Evolutionary conservation across 2,329 filamentous ascomycete species (phyloP).

Genomic region (Anthostomella pinea): DNA sequence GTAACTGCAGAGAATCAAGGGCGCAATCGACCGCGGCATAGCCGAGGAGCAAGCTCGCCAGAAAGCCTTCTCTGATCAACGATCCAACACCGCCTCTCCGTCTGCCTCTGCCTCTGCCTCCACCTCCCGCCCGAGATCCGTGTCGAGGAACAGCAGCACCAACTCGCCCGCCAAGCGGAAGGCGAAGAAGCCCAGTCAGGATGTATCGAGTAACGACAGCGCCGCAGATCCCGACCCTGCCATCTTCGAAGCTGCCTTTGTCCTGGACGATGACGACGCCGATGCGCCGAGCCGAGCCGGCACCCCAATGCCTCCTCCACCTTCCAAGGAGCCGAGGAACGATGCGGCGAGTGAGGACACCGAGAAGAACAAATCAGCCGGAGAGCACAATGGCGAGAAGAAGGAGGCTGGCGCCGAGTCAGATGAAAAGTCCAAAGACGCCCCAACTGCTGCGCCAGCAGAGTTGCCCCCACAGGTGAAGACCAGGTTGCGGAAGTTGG

Average conservation of each 20-base stretch:
- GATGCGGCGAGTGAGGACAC: slow-evolving; percentile 14
- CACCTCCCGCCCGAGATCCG: slow-evolving; percentile 43
- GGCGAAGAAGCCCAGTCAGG: slow-evolving; percentile 40
- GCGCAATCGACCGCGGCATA: slow-evolving; percentile 81
- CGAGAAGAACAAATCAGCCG: slow-evolving; percentile 4
- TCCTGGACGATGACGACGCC: slow-evolving; percentile 84
- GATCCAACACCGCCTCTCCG: slow-evolving; percentile 41
- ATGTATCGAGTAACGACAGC: slow-evolving; percentile 36
- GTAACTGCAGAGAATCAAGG: slow-evolving; percentile 66
- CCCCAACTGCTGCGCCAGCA: slow-evolving; percentile 23
- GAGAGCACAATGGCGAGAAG: background rate
- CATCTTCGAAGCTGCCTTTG: slow-evolving; percentile 83
- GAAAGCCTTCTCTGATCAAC: slow-evolving; percentile 47
- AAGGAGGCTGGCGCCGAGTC: slow-evolving; percentile 8
- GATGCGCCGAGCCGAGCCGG: slow-evolving; percentile 62
- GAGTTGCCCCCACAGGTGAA: slow-evolving; percentile 74
- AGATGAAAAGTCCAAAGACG: slow-evolving; percentile 23
- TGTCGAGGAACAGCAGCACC: slow-evolving; percentile 37
- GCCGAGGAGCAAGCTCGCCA: slow-evolving; percentile 88
- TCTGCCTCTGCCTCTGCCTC: slow-evolving; percentile 40
- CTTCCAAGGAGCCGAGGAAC: background rate
- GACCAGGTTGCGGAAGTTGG: slow-evolving; percentile 76
- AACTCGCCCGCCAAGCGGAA: slow-evolving; percentile 36
- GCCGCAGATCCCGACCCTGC: slow-evolving; percentile 71
- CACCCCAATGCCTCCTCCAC: slow-evolving; percentile 49